These are phyloP conservation scores for Talaromyces borbonicus DNA, from an alignment of 495 filamentous ascomycete species.

Conservation along the genomic window DNA sequence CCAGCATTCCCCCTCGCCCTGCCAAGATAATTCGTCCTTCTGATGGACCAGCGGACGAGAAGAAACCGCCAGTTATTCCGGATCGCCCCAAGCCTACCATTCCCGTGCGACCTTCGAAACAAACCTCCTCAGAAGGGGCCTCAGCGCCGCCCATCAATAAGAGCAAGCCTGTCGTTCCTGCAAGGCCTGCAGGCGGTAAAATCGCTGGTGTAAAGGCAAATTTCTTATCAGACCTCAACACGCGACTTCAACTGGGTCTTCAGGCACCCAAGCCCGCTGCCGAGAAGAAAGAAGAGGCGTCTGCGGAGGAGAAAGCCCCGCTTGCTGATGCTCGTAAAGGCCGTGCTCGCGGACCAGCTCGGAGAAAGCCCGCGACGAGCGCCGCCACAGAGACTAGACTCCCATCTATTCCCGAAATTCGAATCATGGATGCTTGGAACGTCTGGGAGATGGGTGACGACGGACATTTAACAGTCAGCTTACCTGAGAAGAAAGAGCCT, in stretches of 20 bases:
- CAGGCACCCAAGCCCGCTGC: constrained; percentile 58
- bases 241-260: constrained; percentile 71
- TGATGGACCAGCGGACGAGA: constrained; percentile 5
- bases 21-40: constrained; percentile 17
- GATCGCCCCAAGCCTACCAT: constrained; percentile 75
- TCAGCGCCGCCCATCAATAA: constrained; percentile 37
- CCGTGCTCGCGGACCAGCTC: constrained; percentile 75
- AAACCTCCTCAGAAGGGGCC: constrained; percentile 27
- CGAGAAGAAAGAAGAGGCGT: constrained; percentile 47
- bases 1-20: constrained; percentile 34
- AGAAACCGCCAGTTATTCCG: constrained; percentile 37
- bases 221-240: constrained; percentile 85
- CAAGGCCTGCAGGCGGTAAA: constrained; percentile 67
- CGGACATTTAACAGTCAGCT: constrained; percentile 32
- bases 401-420: constrained; percentile 33
- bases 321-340: constrained; percentile 82
- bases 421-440: constrained; percentile 38
- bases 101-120: constrained; percentile 58
- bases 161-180: constrained; percentile 70
- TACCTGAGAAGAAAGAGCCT: constrained; percentile 13
- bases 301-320: constrained; percentile 62
- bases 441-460: constrained; percentile 42
- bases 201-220: constrained; percentile 84
- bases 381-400: constrained; percentile 15
- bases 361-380: constrained; percentile 56